phyloP scores from a whole-genome alignment of 1,284 basidiomycete genomes.

The Ceratobasidium sp. region DNA sequence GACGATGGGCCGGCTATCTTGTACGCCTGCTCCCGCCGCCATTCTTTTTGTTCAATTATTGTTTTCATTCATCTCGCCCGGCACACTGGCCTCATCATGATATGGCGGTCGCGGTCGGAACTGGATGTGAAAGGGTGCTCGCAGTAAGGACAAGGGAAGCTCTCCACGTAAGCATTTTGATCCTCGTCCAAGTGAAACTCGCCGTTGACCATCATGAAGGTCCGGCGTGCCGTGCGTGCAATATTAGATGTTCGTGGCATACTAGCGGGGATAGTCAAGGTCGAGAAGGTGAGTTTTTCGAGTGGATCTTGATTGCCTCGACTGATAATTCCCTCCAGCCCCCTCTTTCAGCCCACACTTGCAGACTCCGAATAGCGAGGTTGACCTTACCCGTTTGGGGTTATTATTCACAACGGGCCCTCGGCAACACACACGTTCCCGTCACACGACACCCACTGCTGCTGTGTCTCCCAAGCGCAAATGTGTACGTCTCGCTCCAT shows the following conservation, averaged over 20 bases:
- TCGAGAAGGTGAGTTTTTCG: neutral
- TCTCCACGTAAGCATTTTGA: neutral
- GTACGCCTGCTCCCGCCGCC: neutral
- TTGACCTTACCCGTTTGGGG: too few species aligned
- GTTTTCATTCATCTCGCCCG: neutral
- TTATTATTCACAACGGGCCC: too few species aligned
- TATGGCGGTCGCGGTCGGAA: slow-evolving; percentile 6
- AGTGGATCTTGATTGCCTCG: too few species aligned
- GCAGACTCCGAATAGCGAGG: too few species aligned
- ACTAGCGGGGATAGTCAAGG: neutral
- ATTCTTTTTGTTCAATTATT: neutral
- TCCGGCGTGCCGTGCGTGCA: neutral
- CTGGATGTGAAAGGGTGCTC: too few species aligned
- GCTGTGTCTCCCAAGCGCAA: too few species aligned
- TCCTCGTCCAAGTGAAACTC: neutral
- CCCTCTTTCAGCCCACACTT: too few species aligned
- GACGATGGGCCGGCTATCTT: slow-evolving; percentile 10
- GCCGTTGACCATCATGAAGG: neutral
- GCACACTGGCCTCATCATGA: slow-evolving; percentile 20
- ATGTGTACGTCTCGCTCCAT: too few species aligned
- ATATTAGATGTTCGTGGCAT: neutral
- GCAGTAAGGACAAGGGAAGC: slow-evolving; percentile 6
- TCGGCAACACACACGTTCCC: too few species aligned
- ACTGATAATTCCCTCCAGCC: too few species aligned
- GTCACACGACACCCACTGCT: too few species aligned